Conservation (phyloP, 1,284 basidiomycete species). For the Meripilus lineatus region DNA sequence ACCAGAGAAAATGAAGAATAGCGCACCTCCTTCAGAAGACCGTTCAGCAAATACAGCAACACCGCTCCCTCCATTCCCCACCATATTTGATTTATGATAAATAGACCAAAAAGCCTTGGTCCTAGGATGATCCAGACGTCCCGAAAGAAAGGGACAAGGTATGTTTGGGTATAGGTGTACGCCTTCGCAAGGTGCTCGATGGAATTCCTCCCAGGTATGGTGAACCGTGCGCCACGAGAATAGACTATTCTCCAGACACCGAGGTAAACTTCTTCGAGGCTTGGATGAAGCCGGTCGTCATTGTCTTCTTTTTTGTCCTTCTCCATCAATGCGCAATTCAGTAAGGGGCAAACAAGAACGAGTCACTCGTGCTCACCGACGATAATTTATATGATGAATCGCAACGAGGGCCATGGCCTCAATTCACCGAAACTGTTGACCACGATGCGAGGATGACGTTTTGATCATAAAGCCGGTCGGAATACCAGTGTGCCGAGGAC, state of each 20-base stretch:
- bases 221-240: background rate
- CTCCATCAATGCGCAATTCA: too few relatives aligned
- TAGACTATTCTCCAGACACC: background rate
- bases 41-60: background rate
- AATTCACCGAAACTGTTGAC: too few relatives aligned
- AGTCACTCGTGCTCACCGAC: too few relatives aligned
- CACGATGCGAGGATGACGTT: too few relatives aligned
- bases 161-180: background rate
- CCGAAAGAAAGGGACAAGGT: constrained; percentile 1
- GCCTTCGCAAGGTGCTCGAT: background rate
- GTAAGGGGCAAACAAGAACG: too few relatives aligned
- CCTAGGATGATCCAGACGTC: constrained; percentile 2
- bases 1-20: background rate
- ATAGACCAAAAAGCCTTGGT: background rate
- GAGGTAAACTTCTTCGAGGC: too few relatives aligned
- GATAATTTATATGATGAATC: too few relatives aligned
- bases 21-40: background rate
- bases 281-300: too few relatives aligned
- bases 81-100: background rate
- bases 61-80: background rate
- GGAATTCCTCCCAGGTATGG: background rate
- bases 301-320: too few relatives aligned
- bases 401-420: too few relatives aligned
- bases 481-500: too few relatives aligned
- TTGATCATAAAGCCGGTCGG: too few relatives aligned